Evolutionary conservation across 2,329 filamentous ascomycete genomes (phyloP), one percentile per base, ranked within the genome.

Genomic region (Tolypocladium ophioglossoides): DNA sequence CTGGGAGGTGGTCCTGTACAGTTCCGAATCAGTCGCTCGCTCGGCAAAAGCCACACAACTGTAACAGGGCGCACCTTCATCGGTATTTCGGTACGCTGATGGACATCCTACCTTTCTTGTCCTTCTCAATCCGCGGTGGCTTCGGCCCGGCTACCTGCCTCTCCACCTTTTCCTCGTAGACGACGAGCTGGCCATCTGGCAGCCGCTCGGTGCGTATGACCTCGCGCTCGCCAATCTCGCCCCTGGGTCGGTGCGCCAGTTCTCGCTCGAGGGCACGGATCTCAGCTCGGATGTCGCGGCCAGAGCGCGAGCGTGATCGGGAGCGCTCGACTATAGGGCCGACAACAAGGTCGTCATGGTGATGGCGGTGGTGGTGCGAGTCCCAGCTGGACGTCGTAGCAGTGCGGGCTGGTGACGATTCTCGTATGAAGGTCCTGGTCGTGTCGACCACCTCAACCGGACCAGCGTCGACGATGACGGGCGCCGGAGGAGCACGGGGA

Each of bases 91-190:
- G 87, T 72, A 89, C 81, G 76, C 87, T 88, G 75, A 91, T 84
- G 77, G 85, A 83, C 83, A 94, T 85, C 87, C 86, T 94, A 95
- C 91, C 91, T 91, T 89, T 94, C 78, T 86, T 86, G 74, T 96
- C 90, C 78, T 87, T 90, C 74, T 90, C 87, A 64, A 96, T 83
- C 62, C 86, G 78, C 58, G 87, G 75, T 53, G 80, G 80, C 67
- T 74, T 78, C 64, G 72, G 72, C 50, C 74, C 73, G 63, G 79
- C 77, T 59, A 78, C 74, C 52, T 81, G 68, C 63, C 71, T 74
- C 69, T 84, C 79, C 59, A 84, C 69, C 62, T 75, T 68, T 61
- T 84, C 78, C 71, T 83, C 77, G 58, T 84, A 85, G 46, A 88
- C 68, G 48, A 88, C 77, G 37, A 89, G 66, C 60, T 84, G 78